phyloP scores from a whole-genome alignment of 2,329 filamentous ascomycete genomes.

The Trichoderma afroharzianum region DNA sequence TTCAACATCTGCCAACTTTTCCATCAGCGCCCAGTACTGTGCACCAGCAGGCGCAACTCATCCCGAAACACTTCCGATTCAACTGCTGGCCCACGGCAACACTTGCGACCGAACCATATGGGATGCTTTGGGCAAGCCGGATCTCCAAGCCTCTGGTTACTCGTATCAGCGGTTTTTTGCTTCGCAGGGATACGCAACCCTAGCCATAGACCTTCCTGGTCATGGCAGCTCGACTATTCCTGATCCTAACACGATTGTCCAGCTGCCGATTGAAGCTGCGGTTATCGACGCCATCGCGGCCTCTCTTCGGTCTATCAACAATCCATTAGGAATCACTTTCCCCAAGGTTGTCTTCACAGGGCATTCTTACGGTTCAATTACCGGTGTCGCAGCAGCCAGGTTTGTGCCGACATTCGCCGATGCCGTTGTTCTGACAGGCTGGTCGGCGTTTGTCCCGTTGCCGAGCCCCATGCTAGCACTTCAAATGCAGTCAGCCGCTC shows the following conservation, averaged over 20 bases:
- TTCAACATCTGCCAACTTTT: neutral
- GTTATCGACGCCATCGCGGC: neutral
- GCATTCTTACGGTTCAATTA: neutral
- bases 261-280: neutral
- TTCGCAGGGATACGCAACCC: neutral
- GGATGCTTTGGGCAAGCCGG: neutral
- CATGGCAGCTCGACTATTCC: neutral
- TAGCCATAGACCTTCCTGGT: neutral
- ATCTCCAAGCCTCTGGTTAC: neutral
- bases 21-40: slow-evolving; percentile 4
- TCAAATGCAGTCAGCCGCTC: neutral
- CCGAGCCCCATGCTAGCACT: neutral
- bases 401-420: neutral
- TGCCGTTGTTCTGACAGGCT: neutral
- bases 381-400: neutral
- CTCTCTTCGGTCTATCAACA: neutral
- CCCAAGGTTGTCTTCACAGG: neutral
- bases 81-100: neutral
- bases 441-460: neutral
- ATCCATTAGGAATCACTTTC: neutral
- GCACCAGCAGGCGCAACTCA: neutral
- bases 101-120: neutral
- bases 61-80: neutral
- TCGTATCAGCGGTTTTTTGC: slow-evolving; percentile 1
- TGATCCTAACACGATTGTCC: neutral